Evolutionary conservation across 192 early-diverging fungal species (phyloP), one percentile per base, ranked within the genome.

Genomic region (Hyaloraphidium curvatum): DNA sequence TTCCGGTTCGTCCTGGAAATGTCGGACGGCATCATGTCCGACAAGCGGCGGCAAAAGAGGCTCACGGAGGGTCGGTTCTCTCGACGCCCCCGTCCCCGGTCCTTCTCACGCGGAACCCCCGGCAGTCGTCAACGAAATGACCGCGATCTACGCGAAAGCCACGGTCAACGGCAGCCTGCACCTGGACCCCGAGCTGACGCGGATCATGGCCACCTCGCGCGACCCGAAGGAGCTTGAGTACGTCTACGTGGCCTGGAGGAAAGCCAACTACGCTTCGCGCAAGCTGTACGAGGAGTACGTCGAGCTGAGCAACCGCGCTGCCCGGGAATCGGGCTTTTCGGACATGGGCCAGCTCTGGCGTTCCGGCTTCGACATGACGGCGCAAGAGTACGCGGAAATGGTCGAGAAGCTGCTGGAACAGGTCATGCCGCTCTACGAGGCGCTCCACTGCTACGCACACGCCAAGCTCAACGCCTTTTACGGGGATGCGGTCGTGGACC

Each of bases 151-250:
- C 39, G 22, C 59, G 13, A 57, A 50, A 11, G 58, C 37, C 21
- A 59, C 39, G 41, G 30, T 19, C 14, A 13, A 35, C 28, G 31
- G 51, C 2, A 57, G 61, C 17, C 27, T 30, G 37, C 9, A 17
- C 11, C 55, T 65, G 9, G 63, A 65, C 30, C 62, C 62, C 19
- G 60, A 62, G 13, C 53, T 65, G 28, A 63, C 50, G 28, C 55
- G 40, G 21, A 57, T 39, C 31, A 14, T 65, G 14, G 59, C 59
- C 56, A 41, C 40, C 7, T 33, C 29, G 28, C 50, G 59, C 30
- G 55, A 65, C 55, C 51, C 61, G 33, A 28, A 60, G 4, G 56
- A 53, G 41, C 53, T 65, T 2, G n/a, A 27, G 28, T 7, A 57
- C 22, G 60, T 30, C 4, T 65, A 58, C 52, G 26, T 65, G 17